Percentiles rank a stretch among this genome's conserved stretches.
phyloP scores from a whole-genome alignment of 2,329 filamentous ascomycete genomes.

The Nemania sp. region DNA sequence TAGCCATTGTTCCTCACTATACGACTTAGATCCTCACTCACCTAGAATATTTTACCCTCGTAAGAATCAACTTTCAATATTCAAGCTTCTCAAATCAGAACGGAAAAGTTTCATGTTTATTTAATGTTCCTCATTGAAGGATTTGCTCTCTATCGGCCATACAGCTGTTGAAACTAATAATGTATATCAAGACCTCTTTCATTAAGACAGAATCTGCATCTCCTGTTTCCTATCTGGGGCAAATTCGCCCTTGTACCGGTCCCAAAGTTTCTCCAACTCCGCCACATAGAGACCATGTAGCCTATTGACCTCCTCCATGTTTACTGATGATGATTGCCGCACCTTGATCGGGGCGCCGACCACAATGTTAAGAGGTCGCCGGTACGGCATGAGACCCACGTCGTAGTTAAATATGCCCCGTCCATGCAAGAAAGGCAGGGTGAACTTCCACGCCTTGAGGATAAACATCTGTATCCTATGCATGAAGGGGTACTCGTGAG shows the following conservation, averaged over 20 bases:
- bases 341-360: conserved; percentile 82
- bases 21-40: background rate
- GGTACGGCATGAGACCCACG: conserved; percentile 93
- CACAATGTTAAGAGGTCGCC: conserved; percentile 84
- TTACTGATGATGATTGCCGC: conserved; percentile 63
- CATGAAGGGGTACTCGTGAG: conserved; percentile 75
- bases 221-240: conserved; percentile 65
- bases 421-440: conserved; percentile 86
- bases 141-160: no score
- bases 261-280: conserved; percentile 75
- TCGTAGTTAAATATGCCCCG: conserved; percentile 97
- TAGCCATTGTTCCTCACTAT: background rate
- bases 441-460: conserved; percentile 89
- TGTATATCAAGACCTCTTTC: background rate
- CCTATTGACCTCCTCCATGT: conserved; percentile 75
- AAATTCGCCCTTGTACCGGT: conserved; percentile 78
- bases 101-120: background rate
- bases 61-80: background rate
- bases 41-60: background rate
- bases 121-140: background rate
- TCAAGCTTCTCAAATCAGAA: background rate
- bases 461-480: conserved; percentile 81
- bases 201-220: conserved; percentile 61
- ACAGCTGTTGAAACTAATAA: no score
- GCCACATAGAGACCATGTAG: conserved; percentile 79